Evolutionary conservation across 805 yeast genomes (phyloP).

Genomic region (Crinitomyces ghanaensis): DNA sequence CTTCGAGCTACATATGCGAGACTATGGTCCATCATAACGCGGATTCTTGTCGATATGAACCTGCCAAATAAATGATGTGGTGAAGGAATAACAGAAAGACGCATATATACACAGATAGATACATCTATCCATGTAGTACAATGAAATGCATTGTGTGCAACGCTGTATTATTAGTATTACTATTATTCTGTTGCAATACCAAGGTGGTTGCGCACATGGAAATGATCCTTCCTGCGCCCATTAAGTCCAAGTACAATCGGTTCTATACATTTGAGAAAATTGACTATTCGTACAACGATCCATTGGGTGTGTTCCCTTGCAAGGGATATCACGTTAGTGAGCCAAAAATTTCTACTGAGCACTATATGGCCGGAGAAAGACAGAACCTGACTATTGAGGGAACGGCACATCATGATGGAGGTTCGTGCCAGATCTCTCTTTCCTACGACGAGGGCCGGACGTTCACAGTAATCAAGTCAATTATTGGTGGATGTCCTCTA

Average conservation of each 20-base stretch:
- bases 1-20: too few relatives aligned
- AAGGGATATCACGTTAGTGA: conserved; percentile 15
- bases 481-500: conserved; percentile 19
- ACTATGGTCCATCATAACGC: too few relatives aligned
- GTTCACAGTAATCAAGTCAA: conserved; percentile 17
- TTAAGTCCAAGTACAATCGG: conserved; percentile 15
- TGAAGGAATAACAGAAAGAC: too few relatives aligned
- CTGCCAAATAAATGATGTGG: too few relatives aligned
- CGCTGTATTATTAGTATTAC: too few relatives aligned
- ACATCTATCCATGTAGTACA: too few relatives aligned
- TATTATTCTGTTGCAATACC: too few relatives aligned
- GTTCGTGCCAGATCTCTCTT: conserved; percentile 17
- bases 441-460: conserved; percentile 17
- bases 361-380: conserved; percentile 10
- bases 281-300: conserved; percentile 15
- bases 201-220: conserved; percentile 13
- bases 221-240: conserved; percentile 17
- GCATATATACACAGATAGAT: too few relatives aligned
- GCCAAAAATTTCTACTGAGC: conserved; percentile 10
- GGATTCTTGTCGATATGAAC: too few relatives aligned
- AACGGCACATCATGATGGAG: conserved; percentile 15
- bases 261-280: conserved; percentile 5
- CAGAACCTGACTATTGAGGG: conserved; percentile 13
- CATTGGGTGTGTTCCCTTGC: conserved; percentile 15
- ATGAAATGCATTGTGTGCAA: too few relatives aligned